Conservation (phyloP, 371 early-diverging fungal genomes). For the Mortierella sp. region DNA sequence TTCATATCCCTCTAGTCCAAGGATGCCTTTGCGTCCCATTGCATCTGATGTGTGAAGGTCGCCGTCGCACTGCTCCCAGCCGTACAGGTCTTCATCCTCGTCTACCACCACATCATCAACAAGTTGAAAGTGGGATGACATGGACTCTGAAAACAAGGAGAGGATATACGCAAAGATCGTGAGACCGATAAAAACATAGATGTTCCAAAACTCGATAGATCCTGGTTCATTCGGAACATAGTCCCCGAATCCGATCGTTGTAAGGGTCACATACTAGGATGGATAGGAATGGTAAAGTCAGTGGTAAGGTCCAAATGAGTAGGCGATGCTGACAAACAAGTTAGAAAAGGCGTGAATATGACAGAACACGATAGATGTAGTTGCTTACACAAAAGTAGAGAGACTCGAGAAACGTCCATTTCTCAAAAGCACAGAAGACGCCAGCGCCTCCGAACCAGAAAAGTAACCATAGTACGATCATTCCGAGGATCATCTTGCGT, state of each 20-base stretch:
- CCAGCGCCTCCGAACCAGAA: slow-evolving; percentile 52
- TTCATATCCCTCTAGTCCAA: slow-evolving; percentile 9
- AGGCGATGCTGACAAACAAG: not conserved
- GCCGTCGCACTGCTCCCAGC: slow-evolving; percentile 20
- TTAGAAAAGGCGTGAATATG: not conserved
- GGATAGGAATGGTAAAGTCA: too few species aligned
- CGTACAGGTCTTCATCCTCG: slow-evolving; percentile 24
- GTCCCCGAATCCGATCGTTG: slow-evolving; percentile 53
- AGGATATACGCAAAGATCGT: slow-evolving; percentile 49
- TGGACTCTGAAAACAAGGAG: slow-evolving; percentile 40
- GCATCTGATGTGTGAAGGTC: not conserved
- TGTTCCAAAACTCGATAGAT: slow-evolving; percentile 52
- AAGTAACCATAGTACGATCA: slow-evolving; percentile 37
- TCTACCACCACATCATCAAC: slow-evolving; percentile 37
- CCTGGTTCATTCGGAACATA: slow-evolving; percentile 44
- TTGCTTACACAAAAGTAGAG: slow-evolving; percentile 44
- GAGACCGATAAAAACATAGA: slow-evolving; percentile 51
- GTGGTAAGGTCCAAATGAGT: too few species aligned
- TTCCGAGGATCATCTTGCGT: slow-evolving; percentile 42
- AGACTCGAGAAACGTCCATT: slow-evolving; percentile 38
- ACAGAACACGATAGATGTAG: not conserved
- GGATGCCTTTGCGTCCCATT: slow-evolving; percentile 16
- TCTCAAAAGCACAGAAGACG: slow-evolving; percentile 47
- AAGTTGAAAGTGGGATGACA: slow-evolving; percentile 38
- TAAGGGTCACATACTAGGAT: slow-evolving; percentile 34